Conservation (phyloP, 2,329 filamentous ascomycete genomes). For the Thyridium curvatum region DNA sequence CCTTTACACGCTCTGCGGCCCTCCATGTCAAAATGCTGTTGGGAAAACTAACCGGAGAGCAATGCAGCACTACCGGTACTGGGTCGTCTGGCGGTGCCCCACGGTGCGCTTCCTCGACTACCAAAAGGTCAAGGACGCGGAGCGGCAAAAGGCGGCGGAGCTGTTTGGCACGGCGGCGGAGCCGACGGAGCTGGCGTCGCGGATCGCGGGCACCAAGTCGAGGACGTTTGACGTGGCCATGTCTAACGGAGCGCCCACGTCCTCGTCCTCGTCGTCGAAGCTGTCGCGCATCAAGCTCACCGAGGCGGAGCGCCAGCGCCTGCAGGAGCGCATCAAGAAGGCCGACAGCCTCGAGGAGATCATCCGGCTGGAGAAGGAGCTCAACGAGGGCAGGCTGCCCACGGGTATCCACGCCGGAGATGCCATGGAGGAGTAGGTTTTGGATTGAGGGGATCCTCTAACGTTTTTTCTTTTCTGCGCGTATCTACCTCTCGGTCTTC, state of each 20-base stretch:
- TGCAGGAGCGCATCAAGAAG: conserved; percentile 82
- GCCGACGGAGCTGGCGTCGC: conserved; percentile 69
- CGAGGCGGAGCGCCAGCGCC: conserved; percentile 76
- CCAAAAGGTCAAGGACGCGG: conserved; percentile 80
- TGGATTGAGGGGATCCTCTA: too few relatives aligned
- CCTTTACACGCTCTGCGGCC: neutral
- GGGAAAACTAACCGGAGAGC: too few relatives aligned
- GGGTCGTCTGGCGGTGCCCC: conserved; percentile 82
- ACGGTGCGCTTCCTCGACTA: conserved; percentile 88
- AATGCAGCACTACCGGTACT: conserved; percentile 82
- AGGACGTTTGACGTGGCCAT: conserved; percentile 58
- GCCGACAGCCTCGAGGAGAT: conserved; percentile 90
- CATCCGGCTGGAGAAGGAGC: conserved; percentile 79
- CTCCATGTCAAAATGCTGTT: too few relatives aligned
- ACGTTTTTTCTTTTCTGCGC: too few relatives aligned
- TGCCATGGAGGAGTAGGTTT: conserved; percentile 56
- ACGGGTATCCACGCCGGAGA: conserved; percentile 53
- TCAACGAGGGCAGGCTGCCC: conserved; percentile 84
- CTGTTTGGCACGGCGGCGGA: conserved; percentile 76
- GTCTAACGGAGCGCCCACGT: conserved; percentile 35
- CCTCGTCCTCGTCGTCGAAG: conserved; percentile 45
- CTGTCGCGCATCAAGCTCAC: conserved; percentile 78
- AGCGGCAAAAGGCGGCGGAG: conserved; percentile 69
- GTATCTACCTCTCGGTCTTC: too few relatives aligned
- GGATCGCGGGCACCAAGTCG: conserved; percentile 82